Base-by-base conservation (phyloP, 345 rosid species). In the Streptanthus diversifolius region DNA sequence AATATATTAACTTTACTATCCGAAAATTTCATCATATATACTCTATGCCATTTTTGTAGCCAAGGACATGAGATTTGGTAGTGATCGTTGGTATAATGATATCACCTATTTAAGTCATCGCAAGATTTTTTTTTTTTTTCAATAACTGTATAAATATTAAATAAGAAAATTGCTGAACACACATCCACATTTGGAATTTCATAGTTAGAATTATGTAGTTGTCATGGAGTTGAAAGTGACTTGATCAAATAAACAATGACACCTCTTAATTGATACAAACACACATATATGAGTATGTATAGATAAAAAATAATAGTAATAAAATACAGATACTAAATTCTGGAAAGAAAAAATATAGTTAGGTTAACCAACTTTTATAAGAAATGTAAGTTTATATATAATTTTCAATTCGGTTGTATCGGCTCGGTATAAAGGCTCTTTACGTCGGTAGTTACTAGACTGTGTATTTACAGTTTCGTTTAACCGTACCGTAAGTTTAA, bases 191-290 rank as follows among this genome's bases (percentile, higher is more conserved):
- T 30, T 53, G 63, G 70, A 43, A 24, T 32, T 51, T 40, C 45
- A n/a, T 52, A 30, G 29, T 63, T 54, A 43, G 64, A 72, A 45
- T 25, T 12, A 47, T 29, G 17, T 65, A 35, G 12, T 35, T 36
- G 40, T 73, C 49, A 55, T 65, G 58, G 36, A 73, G 32, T 18
- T 35, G 66, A 65, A 57, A 73, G 18, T 55, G 51, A 53, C 10
- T 8, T 24, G 18, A 40, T 72, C 54, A 72, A 52, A 18, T 21
- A 40, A 72, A 17, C 53, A 63, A 41, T 63, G 12, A 15, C 39
- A 64, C 15, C 33, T 56, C 57, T 55, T 22, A 41, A 8, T 43
- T 32, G 63, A 54, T 73, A 12, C n/a, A 30, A 32, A 37, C 37
- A 51, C 18, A 7, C 13, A 44, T 14, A 43, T 44, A 14, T 40